phyloP scores from a whole-genome alignment of 75 land plant genomes.

The Larix kaempferi region DNA sequence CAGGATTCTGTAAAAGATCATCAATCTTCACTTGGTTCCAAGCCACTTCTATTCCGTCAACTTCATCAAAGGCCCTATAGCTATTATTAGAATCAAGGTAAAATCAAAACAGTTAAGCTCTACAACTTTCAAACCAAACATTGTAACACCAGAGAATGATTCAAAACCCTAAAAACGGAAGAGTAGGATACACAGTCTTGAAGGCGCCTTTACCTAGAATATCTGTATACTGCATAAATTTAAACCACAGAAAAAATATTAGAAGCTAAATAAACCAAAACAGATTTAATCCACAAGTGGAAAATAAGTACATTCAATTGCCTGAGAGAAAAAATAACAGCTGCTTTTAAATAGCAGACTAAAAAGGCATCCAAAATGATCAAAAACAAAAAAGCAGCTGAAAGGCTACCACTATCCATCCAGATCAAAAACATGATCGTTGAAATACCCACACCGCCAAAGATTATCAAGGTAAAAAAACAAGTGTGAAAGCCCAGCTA shows the following conservation, averaged over 20 bases:
- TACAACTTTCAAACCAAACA: background rate
- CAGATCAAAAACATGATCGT: no score
- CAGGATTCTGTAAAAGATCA: slow-evolving; percentile 45
- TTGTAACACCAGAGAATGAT: background rate
- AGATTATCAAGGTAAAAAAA: no score
- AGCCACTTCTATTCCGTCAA: slow-evolving; percentile 68
- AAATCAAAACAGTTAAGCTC: slow-evolving; percentile 19
- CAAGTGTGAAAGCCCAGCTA: no score
- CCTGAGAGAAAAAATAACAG: background rate
- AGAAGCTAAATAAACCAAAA: background rate
- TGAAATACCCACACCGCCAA: no score
- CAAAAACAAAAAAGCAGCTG: background rate
- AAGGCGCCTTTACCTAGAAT: slow-evolving; percentile 67
- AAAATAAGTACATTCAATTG: background rate
- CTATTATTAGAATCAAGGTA: slow-evolving; percentile 19
- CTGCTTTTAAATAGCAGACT: background rate
- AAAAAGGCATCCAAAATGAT: background rate
- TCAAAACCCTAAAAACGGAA: background rate
- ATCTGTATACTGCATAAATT: slow-evolving; percentile 45
- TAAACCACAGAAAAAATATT: slow-evolving; percentile 4
- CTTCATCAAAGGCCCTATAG: slow-evolving; percentile 60
- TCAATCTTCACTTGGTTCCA: slow-evolving; percentile 64
- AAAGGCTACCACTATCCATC: no score
- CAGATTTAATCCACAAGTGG: background rate
- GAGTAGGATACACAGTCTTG: slow-evolving; percentile 68